These are phyloP conservation scores for Citrullus colocynthis DNA, from an alignment of 306 rosid genomes.

Conservation along the genomic window DNA sequence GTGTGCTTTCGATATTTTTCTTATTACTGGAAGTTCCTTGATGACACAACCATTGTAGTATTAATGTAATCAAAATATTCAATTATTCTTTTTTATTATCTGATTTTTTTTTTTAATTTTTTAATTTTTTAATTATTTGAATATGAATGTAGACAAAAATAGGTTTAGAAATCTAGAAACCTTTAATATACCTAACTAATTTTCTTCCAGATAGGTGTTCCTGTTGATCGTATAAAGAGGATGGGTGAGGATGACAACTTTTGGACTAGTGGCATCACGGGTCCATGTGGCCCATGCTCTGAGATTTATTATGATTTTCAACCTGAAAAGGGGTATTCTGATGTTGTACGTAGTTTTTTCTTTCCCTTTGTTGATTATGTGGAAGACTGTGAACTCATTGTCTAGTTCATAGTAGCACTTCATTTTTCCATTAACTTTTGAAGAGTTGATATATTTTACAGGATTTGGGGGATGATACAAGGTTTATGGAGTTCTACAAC, in stretches of 20 bases:
- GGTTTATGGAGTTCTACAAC: constrained; percentile 89
- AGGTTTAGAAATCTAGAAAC: neutral
- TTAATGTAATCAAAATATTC: neutral
- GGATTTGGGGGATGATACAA: constrained; percentile 80
- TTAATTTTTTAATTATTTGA: neutral
- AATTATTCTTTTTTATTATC: neutral
- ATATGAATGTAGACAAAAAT: neutral
- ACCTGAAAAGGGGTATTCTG: constrained; percentile 60
- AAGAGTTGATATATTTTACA: constrained; percentile 18
- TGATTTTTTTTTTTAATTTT: no score
- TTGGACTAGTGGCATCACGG: constrained; percentile 85
- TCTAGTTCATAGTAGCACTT: neutral
- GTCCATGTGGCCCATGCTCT: constrained; percentile 98
- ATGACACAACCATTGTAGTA: neutral
- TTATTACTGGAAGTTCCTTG: neutral
- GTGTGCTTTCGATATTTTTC: neutral
- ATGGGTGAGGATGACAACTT: constrained; percentile 92
- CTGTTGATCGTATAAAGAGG: constrained; percentile 67
- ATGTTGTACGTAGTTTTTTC: constrained; percentile 35
- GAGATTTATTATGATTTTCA: constrained; percentile 91
- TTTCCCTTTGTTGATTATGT: constrained; percentile 3
- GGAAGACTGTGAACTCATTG: constrained; percentile 13
- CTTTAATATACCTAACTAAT: neutral
- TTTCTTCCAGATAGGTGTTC: constrained; percentile 66
- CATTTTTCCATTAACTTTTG: neutral